These are phyloP conservation scores for Volvox reticuliferus DNA, from an alignment of 139 green algal species.

Conservation along the genomic window DNA sequence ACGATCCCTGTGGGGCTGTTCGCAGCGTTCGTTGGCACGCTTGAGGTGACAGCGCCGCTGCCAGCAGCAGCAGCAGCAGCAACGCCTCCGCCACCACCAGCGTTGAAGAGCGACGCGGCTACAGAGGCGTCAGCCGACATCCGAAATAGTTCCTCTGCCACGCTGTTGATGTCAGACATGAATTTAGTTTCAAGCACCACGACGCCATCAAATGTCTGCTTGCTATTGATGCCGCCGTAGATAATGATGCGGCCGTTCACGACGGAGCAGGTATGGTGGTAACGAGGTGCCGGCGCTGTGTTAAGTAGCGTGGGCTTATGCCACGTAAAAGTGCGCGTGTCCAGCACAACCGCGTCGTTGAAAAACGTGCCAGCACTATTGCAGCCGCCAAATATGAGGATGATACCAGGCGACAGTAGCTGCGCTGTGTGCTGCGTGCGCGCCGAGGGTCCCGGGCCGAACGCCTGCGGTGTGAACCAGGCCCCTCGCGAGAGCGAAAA, in stretches of 20 bases:
- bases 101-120: neutral
- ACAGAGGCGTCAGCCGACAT: constrained; percentile 15
- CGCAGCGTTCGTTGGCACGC: neutral
- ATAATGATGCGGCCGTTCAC: constrained; percentile 51
- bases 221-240: constrained; percentile 71
- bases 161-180: constrained; percentile 51
- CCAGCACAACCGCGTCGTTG: constrained; percentile 62
- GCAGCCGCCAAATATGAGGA: constrained; percentile 72
- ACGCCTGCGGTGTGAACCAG: constrained; percentile 46
- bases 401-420: constrained; percentile 39
- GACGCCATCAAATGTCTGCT: constrained; percentile 68
- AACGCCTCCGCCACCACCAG: neutral
- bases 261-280: constrained; percentile 63
- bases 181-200: constrained; percentile 63
- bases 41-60: neutral
- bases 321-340: constrained; percentile 59
- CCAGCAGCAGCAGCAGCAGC: neutral
- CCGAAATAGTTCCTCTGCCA: constrained; percentile 63
- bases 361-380: constrained; percentile 59
- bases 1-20: neutral
- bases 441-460: constrained; percentile 52
- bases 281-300: constrained; percentile 63
- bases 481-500: constrained; percentile 56
- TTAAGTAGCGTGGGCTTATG: constrained; percentile 55
- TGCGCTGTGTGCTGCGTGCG: constrained; percentile 63